Evolutionary conservation across 352 stramenopile species (phyloP), one percentile per base, ranked within the genome.

Genomic region (Blastocystis sp.): DNA sequence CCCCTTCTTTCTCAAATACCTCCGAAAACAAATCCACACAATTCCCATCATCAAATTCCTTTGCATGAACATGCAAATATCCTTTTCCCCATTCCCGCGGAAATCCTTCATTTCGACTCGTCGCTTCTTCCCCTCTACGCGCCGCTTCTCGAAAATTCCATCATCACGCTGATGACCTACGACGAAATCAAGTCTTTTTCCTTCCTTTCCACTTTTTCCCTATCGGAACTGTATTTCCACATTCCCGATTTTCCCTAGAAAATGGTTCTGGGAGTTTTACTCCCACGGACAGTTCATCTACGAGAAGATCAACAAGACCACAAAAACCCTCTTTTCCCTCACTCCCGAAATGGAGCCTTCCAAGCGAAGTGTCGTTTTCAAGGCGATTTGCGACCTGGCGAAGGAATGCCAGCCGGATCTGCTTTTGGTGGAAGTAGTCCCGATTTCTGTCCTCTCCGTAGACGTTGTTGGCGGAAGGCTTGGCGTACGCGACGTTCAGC

Each of bases 261-360:
- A 78, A 46, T 59, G 36, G 67, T 78, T 78, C 38, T 78, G 67
- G 67, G 67, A 78, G 46, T 42, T 78, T 16, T 78, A 78, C 27
- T 78, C 67, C 3, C 67, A 78, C 38, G 67, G 67, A 27, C 67
- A 61, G 51, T 78, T 78, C 8, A 78, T 78, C 49, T 78, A 78
- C 24, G 44, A 78, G 36, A 78, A 78, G 48, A 78, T 78, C 27
- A 51, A 78, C 11, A 78, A 78, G 38, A 46, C 67, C 9, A 51
- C 44, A 4, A 78, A 78, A 40, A 40, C 32, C 7, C 38, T 78
- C 2, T 78, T 78, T 40, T 7, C 38, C 14, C 24, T 78, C n/a
- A 56, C 34, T 32, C 21, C 56, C 24, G 46, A 61, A 27, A 18
- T 78, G 48, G 24, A 42, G 32, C 34, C 46, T 11, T 8, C 44